Conservation (phyloP, 2,329 filamentous ascomycete genomes). For the Aspergillus floridensis region DNA sequence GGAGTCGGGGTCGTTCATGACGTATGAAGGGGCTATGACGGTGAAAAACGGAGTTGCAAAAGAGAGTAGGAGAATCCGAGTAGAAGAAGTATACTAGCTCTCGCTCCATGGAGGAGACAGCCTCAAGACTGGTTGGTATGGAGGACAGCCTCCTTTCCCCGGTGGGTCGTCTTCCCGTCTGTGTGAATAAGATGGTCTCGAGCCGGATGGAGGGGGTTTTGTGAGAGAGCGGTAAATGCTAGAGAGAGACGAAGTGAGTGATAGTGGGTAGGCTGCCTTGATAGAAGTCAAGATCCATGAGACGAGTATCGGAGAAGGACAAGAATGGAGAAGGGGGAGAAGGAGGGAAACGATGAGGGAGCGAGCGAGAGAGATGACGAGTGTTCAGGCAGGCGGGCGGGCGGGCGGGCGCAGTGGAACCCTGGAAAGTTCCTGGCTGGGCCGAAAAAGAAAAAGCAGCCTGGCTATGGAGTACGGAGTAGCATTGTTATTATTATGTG, state of each 20-base stretch:
- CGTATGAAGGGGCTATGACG: conserved; percentile 15
- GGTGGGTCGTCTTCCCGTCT: neutral
- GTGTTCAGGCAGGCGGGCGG: conserved; percentile 5
- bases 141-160: conserved; percentile 8
- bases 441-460: neutral
- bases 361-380: conserved; percentile 7
- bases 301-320: neutral
- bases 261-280: neutral
- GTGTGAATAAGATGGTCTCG: neutral
- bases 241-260: no score
- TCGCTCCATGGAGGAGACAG: conserved; percentile 23
- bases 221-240: no score
- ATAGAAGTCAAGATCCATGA: neutral
- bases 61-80: neutral
- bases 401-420: neutral
- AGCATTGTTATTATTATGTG: no score
- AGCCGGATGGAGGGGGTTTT: neutral
- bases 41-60: conserved; percentile 14
- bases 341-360: neutral
- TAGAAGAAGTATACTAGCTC: conserved; percentile 16
- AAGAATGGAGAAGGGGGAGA: neutral
- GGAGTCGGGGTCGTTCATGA: conserved; percentile 36
- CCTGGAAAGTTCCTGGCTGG: conserved; percentile 9
- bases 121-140: neutral
- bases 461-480: no score